These are phyloP conservation scores for Lachnellula willkommii DNA, from an alignment of 2,329 filamentous ascomycete genomes.

Conservation along the genomic window DNA sequence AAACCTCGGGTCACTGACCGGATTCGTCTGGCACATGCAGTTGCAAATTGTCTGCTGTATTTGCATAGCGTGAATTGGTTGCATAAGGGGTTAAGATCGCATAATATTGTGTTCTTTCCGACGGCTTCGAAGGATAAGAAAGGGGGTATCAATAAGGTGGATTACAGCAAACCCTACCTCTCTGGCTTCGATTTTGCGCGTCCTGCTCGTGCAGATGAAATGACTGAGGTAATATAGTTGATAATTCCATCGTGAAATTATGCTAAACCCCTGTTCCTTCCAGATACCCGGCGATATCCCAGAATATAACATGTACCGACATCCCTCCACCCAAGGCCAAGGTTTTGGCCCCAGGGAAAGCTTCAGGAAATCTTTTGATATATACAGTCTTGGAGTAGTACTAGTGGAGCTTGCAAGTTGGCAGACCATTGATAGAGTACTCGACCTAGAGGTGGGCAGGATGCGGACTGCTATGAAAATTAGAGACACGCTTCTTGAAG, in stretches of 20 bases:
- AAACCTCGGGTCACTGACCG: slow-evolving; percentile 48
- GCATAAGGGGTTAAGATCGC: slow-evolving; percentile 51
- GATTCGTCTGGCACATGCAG: slow-evolving; percentile 45
- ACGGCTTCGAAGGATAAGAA: slow-evolving; percentile 7
- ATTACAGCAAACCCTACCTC: slow-evolving; percentile 40
- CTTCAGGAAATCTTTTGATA: slow-evolving; percentile 42
- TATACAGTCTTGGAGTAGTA: slow-evolving; percentile 49
- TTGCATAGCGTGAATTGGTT: slow-evolving; percentile 53
- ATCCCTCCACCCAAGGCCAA: slow-evolving; percentile 31
- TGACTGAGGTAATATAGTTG: slow-evolving; percentile 36
- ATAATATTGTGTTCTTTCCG: slow-evolving; percentile 50
- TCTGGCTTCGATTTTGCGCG: slow-evolving; percentile 52
- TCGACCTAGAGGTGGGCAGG: slow-evolving; percentile 37
- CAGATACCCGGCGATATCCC: slow-evolving; percentile 38
- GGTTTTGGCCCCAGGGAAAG: slow-evolving; percentile 14
- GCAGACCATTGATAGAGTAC: slow-evolving; percentile 41
- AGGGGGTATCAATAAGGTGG: slow-evolving; percentile 22
- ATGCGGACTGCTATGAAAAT: slow-evolving; percentile 37
- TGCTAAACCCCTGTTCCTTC: not conserved
- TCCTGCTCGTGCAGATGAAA: slow-evolving; percentile 44
- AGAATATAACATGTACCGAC: slow-evolving; percentile 46
- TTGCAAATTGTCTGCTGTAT: slow-evolving; percentile 49
- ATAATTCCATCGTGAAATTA: not conserved
- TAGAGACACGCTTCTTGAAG: slow-evolving; percentile 31
- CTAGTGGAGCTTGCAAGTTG: slow-evolving; percentile 51